phyloP scores from a whole-genome alignment of 2,329 filamentous ascomycete species.

The Ascochyta lentis region DNA sequence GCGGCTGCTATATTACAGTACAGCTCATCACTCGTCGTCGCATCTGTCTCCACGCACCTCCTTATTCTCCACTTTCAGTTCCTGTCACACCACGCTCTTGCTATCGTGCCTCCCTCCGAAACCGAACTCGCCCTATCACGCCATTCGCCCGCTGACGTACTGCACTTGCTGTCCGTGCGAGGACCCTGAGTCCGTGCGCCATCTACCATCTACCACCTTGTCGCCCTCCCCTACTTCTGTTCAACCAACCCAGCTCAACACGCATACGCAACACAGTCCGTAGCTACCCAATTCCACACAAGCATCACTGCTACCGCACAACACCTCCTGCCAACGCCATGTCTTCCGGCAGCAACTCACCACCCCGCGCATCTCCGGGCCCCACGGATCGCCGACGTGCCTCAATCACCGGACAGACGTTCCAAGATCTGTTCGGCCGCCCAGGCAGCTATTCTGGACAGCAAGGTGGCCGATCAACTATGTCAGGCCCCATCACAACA shows the following conservation, averaged over 20 bases:
- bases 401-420: constrained; percentile 57
- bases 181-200: constrained; percentile 32
- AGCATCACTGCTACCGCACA: neutral
- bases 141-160: constrained; percentile 38
- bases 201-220: constrained; percentile 26
- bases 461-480: constrained; percentile 36
- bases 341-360: constrained; percentile 51
- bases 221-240: constrained; percentile 23
- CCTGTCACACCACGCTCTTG: constrained; percentile 23
- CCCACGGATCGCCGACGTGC: constrained; percentile 52
- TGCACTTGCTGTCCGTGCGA: constrained; percentile 17
- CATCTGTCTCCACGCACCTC: constrained; percentile 11
- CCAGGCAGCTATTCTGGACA: constrained; percentile 44
- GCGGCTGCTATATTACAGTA: constrained; percentile 36
- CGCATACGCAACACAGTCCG: constrained; percentile 1
- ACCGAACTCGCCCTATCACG: constrained; percentile 31
- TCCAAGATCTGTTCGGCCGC: constrained; percentile 57
- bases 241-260: neutral
- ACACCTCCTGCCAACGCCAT: constrained; percentile 32
- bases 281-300: neutral
- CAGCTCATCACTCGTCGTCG: constrained; percentile 26
- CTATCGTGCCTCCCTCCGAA: constrained; percentile 19
- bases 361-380: constrained; percentile 47
- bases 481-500: constrained; percentile 56
- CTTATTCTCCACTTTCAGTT: constrained; percentile 12